Evolutionary conservation across 225 moss, liverwort and hornwort genomes (phyloP).

Genomic region (Asterella californica): DNA sequence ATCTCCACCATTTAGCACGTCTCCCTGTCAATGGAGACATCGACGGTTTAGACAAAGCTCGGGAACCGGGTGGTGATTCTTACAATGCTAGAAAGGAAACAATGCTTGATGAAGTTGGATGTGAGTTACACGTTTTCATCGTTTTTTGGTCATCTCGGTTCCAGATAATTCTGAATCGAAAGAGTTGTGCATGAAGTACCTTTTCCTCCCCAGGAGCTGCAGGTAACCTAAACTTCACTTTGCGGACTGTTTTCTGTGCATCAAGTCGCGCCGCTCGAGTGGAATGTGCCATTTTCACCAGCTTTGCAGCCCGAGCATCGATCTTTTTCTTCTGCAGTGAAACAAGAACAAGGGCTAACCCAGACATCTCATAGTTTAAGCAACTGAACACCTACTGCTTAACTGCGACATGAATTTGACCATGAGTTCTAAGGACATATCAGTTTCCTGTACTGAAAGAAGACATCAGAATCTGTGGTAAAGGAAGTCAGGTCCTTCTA

Average conservation of each 20-base stretch:
- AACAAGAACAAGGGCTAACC: neutral
- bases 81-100: neutral
- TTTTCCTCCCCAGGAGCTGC: slow-evolving; percentile 47
- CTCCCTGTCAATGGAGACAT: slow-evolving; percentile 53
- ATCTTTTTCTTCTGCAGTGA: slow-evolving; percentile 67
- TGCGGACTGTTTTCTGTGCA: slow-evolving; percentile 59
- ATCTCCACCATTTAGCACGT: slow-evolving; percentile 58
- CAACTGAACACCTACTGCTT: too few relatives aligned
- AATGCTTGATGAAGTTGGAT: too few relatives aligned
- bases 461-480: neutral
- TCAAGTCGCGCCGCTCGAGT: slow-evolving; percentile 61
- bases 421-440: neutral
- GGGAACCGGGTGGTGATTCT: too few relatives aligned
- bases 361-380: neutral
- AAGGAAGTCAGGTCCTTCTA: neutral
- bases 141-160: neutral
- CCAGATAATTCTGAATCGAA: neutral
- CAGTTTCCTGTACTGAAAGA: neutral
- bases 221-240: slow-evolving; percentile 62
- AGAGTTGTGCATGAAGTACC: slow-evolving; percentile 16
- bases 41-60: neutral
- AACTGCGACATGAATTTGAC: too few relatives aligned
- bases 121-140: too few relatives aligned
- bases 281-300: slow-evolving; percentile 76
- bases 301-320: slow-evolving; percentile 75